Evolutionary conservation across 805 yeast species (phyloP).

Genomic region (Tetrapisispora phaffii): DNA sequence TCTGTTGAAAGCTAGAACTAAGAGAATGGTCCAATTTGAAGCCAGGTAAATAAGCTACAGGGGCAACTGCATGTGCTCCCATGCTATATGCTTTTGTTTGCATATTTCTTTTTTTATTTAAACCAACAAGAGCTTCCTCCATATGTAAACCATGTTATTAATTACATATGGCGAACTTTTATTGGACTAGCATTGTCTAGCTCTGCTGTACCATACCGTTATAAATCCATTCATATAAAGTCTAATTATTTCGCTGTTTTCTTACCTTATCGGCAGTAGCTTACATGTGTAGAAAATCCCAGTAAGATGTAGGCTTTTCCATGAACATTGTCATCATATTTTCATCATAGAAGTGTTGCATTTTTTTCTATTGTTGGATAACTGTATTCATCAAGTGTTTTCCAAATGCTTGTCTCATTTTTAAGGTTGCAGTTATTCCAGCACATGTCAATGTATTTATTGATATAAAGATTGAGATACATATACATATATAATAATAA

Average conservation of each 20-base stretch:
- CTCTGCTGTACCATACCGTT: no score
- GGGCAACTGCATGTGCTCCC: no score
- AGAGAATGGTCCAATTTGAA: conserved; percentile 88
- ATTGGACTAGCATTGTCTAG: no score
- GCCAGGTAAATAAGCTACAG: conserved; percentile 42
- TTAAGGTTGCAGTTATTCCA: neutral
- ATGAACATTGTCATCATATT: neutral
- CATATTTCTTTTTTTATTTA: no score
- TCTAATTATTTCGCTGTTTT: neutral
- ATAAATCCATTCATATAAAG: neutral
- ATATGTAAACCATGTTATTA: no score
- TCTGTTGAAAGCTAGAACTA: conserved; percentile 91
- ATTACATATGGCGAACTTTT: no score
- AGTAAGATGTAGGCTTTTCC: neutral
- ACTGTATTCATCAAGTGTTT: neutral
- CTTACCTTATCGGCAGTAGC: no score
- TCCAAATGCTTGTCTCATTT: neutral
- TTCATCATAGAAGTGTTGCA: neutral
- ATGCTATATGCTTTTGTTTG: no score
- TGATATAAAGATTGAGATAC: neutral
- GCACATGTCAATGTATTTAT: no score
- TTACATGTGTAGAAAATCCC: no score
- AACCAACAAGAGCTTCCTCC: no score
- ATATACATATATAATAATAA: neutral
- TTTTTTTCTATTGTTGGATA: neutral